These are phyloP conservation scores for Jaminaea rosea DNA, from an alignment of 1,284 basidiomycete genomes.

Conservation along the genomic window DNA sequence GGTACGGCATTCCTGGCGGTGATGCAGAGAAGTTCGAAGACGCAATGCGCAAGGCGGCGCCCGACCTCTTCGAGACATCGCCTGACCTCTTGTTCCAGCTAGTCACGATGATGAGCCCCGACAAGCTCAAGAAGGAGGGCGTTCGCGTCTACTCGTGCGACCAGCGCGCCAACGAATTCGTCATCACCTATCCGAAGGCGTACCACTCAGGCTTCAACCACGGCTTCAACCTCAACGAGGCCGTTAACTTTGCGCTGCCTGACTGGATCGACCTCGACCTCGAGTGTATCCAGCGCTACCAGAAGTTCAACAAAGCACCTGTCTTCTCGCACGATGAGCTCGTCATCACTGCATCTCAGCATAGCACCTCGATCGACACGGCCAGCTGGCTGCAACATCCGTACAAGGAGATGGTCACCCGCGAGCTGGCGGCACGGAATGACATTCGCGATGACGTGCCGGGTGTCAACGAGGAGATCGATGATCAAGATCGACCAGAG, in stretches of 20 bases:
- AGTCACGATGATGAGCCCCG: conserved; percentile 95
- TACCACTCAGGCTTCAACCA: conserved; percentile 99
- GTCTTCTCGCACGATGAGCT: conserved; percentile 98
- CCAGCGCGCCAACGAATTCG: conserved; percentile 90
- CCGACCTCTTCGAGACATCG: conserved; percentile 96
- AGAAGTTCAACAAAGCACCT: conserved; percentile 78
- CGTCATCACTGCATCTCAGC: conserved; percentile 84
- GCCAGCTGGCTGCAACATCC: conserved; percentile 63
- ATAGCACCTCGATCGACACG: conserved; percentile 84
- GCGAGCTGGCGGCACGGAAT: conserved; percentile 66
- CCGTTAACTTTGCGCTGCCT: conserved; percentile 95
- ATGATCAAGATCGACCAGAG: conserved; percentile 68
- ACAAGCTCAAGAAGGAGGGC: conserved; percentile 71
- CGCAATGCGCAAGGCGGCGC: conserved; percentile 87
- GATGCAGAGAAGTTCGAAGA: conserved; percentile 93
- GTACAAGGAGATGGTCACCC: conserved; percentile 76
- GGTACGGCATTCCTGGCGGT: conserved; percentile 93
- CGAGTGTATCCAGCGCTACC: conserved; percentile 75
- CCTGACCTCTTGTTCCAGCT: conserved; percentile 95
- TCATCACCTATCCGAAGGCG: conserved; percentile 90
- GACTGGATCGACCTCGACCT: conserved; percentile 85
- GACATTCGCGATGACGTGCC: conserved; percentile 50
- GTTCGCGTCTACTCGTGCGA: conserved; percentile 92
- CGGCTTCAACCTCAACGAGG: conserved; percentile 96
- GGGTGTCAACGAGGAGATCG: conserved; percentile 61